Conservation (phyloP, 345 rosid genomes). For the Isatis tinctoria region DNA sequence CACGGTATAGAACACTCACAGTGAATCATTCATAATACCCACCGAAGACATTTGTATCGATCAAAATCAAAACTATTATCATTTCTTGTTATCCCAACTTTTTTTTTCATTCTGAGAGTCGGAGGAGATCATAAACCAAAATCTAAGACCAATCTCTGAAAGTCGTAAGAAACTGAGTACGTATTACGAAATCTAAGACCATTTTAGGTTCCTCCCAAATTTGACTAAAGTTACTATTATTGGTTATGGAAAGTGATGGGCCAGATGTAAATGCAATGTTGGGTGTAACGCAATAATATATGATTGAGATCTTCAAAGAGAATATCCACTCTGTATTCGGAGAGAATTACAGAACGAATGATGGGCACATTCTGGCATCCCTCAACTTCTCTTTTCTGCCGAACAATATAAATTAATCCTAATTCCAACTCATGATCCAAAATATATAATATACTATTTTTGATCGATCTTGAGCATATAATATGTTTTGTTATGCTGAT, state of each 20-base stretch:
- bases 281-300: constrained; percentile 21
- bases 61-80: neutral
- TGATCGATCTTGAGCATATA: neutral
- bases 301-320: constrained; percentile 25
- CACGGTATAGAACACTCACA: neutral
- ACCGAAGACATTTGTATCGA: neutral
- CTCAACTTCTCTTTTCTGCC: neutral
- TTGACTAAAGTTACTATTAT: neutral
- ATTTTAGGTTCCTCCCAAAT: neutral
- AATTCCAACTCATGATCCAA: neutral
- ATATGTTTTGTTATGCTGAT: neutral
- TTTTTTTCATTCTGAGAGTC: neutral
- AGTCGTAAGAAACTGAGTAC: too few species aligned
- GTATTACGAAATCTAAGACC: neutral
- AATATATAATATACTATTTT: neutral
- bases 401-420: neutral
- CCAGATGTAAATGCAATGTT: constrained; percentile 11
- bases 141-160: too few species aligned
- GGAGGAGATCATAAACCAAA: too few species aligned
- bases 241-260: constrained; percentile 19
- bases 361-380: constrained; percentile 22
- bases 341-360: neutral
- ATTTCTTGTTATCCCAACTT: neutral
- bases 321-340: constrained; percentile 29
- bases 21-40: neutral